Base-by-base conservation (phyloP, 1,139 yeast species). In the Protomyces macrosporus region DNA sequence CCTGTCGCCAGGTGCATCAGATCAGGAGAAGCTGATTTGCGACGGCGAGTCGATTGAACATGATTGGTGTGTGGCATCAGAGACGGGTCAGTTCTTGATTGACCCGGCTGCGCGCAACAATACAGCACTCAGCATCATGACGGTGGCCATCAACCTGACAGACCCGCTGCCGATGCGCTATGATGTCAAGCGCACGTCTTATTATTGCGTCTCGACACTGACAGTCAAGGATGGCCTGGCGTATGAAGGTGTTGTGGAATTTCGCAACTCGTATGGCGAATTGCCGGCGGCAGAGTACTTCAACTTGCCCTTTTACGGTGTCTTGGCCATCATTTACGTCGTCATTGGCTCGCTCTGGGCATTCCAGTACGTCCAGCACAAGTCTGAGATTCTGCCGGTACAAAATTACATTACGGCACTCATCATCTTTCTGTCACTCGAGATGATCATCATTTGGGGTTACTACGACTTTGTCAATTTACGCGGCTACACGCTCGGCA, bases 251-350 rank as follows among this genome's bases (percentile, higher is more conserved):
- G 56, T 45, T 10, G 62, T 65, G n/a, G 58, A 56, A 35, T 65
- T 59, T 52, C 62, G 64, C 30, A 65, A 65, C 35, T 55, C 62
- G 32, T 65, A 59, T 50, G 67, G 67, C 7, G 61, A 88, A 68
- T 79, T 93, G 67, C 83, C 95, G 48, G 98, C 96, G 4, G 80
- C 93, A 60, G 96, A 93, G 74, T 87, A 90, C 68, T 97, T 98
- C 34, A 90, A 91, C 72, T 80, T 93, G 68, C 90, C 96, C 4
- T 84, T 91, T 45, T 95, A 89, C 73, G 98, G 97, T 0, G 83
- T 88, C 34, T 79, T 91, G 70, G 89, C 97, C 0, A 79, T 93
- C 60, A 84, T 88, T 58, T 95, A 93, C 73, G 89, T 88, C 12
- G 86, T 89, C 55, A 86, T 90, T 4, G 80, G 90, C 72, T 86